A percentile compares a stretch with the other conserved stretches of the same genome.
Evolutionary conservation across 768 basidiomycete species (phyloP).

Genomic region (Russula vinacea): DNA sequence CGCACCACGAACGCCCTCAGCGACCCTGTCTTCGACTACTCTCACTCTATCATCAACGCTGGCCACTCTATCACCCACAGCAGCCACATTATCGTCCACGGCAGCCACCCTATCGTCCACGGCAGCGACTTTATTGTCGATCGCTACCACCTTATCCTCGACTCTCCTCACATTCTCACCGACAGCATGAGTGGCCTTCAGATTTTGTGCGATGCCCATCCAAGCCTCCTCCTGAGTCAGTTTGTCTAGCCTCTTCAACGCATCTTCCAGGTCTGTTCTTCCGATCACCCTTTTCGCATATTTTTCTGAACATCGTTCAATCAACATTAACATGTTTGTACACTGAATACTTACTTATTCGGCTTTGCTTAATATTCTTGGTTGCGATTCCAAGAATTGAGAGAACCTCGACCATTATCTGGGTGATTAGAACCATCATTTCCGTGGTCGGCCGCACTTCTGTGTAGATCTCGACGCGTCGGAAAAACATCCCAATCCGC

Average conservation of each 20-base stretch:
- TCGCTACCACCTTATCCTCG: too few relatives aligned
- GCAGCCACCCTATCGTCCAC: too few relatives aligned
- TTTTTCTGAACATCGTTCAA: not conserved
- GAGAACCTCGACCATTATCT: not conserved
- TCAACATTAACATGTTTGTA: not conserved
- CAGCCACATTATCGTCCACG: not conserved
- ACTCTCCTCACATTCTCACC: not conserved
- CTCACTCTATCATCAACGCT: too few relatives aligned
- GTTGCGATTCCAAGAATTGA: not conserved
- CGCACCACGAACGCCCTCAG: too few relatives aligned
- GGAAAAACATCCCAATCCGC: not conserved
- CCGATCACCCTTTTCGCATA: not conserved
- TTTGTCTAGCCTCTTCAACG: not conserved
- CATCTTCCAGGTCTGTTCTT: not conserved
- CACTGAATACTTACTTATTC: not conserved
- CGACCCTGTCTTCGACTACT: too few relatives aligned
- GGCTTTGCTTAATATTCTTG: not conserved
- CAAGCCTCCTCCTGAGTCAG: not conserved
- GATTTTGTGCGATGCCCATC: not conserved
- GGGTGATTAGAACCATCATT: not conserved
- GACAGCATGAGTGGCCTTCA: not conserved
- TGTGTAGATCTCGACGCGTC: not conserved
- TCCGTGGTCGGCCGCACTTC: too few relatives aligned
- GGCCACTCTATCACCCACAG: not conserved
- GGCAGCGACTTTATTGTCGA: too few relatives aligned